Conservation (phyloP, 164 flowering plant species). For the Piper longum region DNA sequence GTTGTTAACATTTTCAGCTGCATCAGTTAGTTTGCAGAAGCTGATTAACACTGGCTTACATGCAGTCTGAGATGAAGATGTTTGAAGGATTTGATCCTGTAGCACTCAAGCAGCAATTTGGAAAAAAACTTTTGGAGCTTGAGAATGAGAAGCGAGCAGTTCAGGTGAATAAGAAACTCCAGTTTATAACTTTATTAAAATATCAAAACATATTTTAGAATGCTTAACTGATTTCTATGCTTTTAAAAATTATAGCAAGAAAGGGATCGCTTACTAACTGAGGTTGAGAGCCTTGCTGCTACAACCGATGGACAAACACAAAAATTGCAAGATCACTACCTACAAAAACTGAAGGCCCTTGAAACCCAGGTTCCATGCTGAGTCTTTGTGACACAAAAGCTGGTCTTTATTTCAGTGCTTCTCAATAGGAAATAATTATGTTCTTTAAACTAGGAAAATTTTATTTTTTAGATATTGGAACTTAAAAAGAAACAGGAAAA, state of each 20-base stretch:
- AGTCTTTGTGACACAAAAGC: too few relatives aligned
- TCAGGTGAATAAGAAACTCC: slow-evolving; percentile 38
- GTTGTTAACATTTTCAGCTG: not conserved
- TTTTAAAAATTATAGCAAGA: slow-evolving; percentile 48
- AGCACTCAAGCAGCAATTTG: slow-evolving; percentile 97
- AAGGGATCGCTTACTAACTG: slow-evolving; percentile 70
- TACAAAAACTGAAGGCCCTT: slow-evolving; percentile 76
- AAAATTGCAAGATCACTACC: slow-evolving; percentile 73
- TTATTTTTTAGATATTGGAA: slow-evolving; percentile 53
- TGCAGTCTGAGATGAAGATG: slow-evolving; percentile 95
- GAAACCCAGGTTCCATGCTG: slow-evolving; percentile 60
- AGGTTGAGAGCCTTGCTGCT: slow-evolving; percentile 76
- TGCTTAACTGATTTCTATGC: not conserved
- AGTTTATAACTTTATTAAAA: not conserved
- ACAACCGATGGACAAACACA: slow-evolving; percentile 82
- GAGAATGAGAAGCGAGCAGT: slow-evolving; percentile 89
- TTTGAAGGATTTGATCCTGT: slow-evolving; percentile 56
- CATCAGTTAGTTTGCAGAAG: not conserved
- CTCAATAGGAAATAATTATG: too few relatives aligned
- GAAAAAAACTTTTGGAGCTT: slow-evolving; percentile 81
- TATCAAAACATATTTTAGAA: too few relatives aligned
- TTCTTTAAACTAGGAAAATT: not conserved
- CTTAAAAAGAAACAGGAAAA: slow-evolving; percentile 95
- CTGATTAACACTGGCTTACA: slow-evolving; percentile 1
- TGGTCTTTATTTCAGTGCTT: too few relatives aligned